Base-by-base conservation (phyloP, 2,329 filamentous ascomycete species). In the Ceratocystis lukuohia region DNA sequence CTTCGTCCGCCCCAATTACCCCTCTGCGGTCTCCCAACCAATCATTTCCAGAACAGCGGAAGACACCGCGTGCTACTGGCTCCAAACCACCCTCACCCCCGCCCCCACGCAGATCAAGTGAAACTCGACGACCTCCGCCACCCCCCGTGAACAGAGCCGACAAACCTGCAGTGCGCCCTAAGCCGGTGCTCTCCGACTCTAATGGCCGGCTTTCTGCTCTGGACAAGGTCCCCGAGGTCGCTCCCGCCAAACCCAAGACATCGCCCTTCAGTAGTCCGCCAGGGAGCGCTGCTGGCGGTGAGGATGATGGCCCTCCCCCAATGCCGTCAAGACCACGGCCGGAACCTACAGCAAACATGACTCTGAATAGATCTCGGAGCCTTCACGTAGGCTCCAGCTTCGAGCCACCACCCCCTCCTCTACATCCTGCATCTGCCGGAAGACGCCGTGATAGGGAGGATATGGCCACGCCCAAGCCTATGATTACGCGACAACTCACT, bases 231-330 rank as follows among this genome's bases (percentile, higher is more conserved):
- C 50, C 65, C 25, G 65, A 62, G 45, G 48, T 53, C 1, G 12
- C 53, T 8, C 3, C 74, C 4, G 69, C 71, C 0, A 74, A 78
- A 28, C 30, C 45, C 68, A 76, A 78, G 72, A 73, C 85, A 0
- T 96, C 93, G 0, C 92, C 93, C 0, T 96, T 96, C 73, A 91
- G 81, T 72, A 96, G 91, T 45, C 91, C 91, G 20, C 91, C 92
- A 0, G 86, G 85, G 70, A 93, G 88, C 72, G 82, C 84, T 3
- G 45, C 30, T 37, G 59, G 69, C 70, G 0, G 74, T 72, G 61
- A 69, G 61, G 63, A 69, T 25, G 7, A 70, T 20, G 72, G 74
- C 56, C 72, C 74, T 22, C 71, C 74, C 10, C 66, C 72, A 20
- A 72, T 72, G 20, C 73, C 75, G 10, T 64, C 71, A 8, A 59